Percentiles rank a stretch among this genome's conserved stretches.
phyloP scores from a whole-genome alignment of 805 yeast genomes.

The Candida insectalens region DNA sequence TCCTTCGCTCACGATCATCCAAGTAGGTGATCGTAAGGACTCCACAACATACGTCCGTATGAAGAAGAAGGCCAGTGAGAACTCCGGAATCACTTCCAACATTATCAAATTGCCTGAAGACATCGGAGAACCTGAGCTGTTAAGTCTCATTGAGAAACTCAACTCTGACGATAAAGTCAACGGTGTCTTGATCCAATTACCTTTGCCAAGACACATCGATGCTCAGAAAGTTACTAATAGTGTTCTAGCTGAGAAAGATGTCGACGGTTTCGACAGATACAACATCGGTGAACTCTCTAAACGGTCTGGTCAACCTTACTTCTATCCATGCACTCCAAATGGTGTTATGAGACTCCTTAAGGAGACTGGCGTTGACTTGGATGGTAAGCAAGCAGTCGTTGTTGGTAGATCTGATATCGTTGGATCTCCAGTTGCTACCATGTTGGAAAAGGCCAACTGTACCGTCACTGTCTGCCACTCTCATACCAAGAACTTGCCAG shows the following conservation, averaged over 20 bases:
- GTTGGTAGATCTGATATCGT: constrained; percentile 82
- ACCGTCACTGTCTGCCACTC: constrained; percentile 74
- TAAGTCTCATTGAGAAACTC: constrained; percentile 42
- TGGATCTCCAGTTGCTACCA: constrained; percentile 69
- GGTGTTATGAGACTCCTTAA: constrained; percentile 62
- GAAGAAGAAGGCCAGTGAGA: constrained; percentile 71
- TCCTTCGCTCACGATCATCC: constrained; percentile 63
- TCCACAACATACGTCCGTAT: constrained; percentile 74
- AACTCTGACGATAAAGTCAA: constrained; percentile 54
- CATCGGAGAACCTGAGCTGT: constrained; percentile 45
- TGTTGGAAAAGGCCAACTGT: constrained; percentile 62
- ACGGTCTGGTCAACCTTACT: constrained; percentile 60
- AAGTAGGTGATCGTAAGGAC: constrained; percentile 71
- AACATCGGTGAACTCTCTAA: constrained; percentile 73
- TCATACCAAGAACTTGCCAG: constrained; percentile 40
- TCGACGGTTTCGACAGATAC: constrained; percentile 74
- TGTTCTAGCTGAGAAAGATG: constrained; percentile 61
- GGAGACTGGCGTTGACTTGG: constrained; percentile 42
- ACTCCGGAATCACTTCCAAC: constrained; percentile 54
- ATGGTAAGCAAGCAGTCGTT: constrained; percentile 72
- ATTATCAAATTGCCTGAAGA: constrained; percentile 49
- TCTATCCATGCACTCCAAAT: constrained; percentile 78
- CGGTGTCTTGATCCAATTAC: constrained; percentile 70
- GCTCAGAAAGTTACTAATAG: constrained; percentile 60
- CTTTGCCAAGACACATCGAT: constrained; percentile 62